A percentile compares a stretch with the other conserved stretches of the same genome.
These are phyloP conservation scores for Gynochthodes officinalis DNA, from an alignment of 257 asterid genomes.

Conservation along the genomic window DNA sequence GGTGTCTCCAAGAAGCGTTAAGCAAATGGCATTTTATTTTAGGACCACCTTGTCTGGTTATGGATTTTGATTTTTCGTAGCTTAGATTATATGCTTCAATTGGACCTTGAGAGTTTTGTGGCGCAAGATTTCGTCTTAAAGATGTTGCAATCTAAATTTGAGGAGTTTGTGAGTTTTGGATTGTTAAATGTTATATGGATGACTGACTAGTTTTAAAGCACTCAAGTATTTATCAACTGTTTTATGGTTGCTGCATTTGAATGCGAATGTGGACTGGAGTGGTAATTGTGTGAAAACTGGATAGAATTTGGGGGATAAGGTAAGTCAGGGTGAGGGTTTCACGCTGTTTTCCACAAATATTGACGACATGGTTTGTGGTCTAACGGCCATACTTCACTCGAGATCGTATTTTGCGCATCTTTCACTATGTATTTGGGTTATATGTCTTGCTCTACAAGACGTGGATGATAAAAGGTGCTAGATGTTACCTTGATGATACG, in stretches of 20 bases:
- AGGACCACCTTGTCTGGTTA: neutral
- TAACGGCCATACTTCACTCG: too few relatives aligned
- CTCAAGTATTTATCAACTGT: neutral
- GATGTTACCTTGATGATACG: too few relatives aligned
- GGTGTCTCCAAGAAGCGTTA: slow-evolving; percentile 96
- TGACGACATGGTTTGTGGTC: too few relatives aligned
- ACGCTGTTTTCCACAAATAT: too few relatives aligned
- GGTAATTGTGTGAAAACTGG: neutral
- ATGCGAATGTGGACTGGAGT: neutral
- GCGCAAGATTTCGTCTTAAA: slow-evolving; percentile 8
- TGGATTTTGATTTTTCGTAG: slow-evolving; percentile 5
- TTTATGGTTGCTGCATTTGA: neutral
- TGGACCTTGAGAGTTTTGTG: slow-evolving; percentile 20
- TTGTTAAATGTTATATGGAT: neutral
- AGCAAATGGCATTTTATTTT: slow-evolving; percentile 1
- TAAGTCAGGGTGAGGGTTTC: too few relatives aligned
- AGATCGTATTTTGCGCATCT: too few relatives aligned
- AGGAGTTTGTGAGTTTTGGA: slow-evolving; percentile 4
- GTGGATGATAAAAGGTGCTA: too few relatives aligned
- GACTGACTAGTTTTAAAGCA: too few relatives aligned
- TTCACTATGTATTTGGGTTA: too few relatives aligned
- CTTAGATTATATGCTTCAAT: neutral
- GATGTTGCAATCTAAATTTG: slow-evolving; percentile 3
- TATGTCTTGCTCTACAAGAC: too few relatives aligned
- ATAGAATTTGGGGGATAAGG: neutral